Base-by-base conservation (phyloP, 768 basidiomycete genomes). In the Lactifluus rugatus region DNA sequence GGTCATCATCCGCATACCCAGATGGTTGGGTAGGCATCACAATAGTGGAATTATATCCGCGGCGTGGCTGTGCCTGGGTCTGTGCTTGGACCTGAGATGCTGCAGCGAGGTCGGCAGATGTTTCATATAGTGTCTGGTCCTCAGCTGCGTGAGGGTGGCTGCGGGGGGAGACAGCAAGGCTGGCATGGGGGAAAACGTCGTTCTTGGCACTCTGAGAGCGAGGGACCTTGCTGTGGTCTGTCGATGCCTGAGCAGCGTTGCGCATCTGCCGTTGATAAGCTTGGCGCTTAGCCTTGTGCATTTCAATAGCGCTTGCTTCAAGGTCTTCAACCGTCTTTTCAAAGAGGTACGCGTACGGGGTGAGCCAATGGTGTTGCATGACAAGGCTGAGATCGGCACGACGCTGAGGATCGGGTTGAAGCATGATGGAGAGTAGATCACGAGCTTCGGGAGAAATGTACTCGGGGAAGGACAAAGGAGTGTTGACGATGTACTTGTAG, bases 401-500 rank as follows among this genome's bases (percentile, higher is more conserved):
- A 31, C 80, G 79, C 17, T 78, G 75, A 5, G 94, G 94, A 64
- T 96, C 91, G 8, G 94, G 91, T 3, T 97, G 93, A 57, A 98
- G 87, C 94, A 98, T 98, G 70, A 84, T 81, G 55, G 82, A 78
- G 7, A 98, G 77, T 19, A 98, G 78, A 67, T 93, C 84, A 50
- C 91, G 79, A 32, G 93, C 93, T 56, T 86, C 83, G 9, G 78
- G 68, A 5, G 91, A 89, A 66, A 97, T 83, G 71, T 95, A 95
- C 47, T 95, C 91, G n/a, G 94, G 95, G 77, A 98, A 97, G 23
- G 91, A 89, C 60, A 98, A 83, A 10, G 89, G 89, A 1, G 96
- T 99, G 76, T 86, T 93, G 73, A 98, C 87, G 72, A 99, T 99
- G 74, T 99, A 98, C 70, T 89, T 92, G 82, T 99, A 98, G 48